Conservation (phyloP, 2,329 filamentous ascomycete species). For the Aspergillus latus region DNA sequence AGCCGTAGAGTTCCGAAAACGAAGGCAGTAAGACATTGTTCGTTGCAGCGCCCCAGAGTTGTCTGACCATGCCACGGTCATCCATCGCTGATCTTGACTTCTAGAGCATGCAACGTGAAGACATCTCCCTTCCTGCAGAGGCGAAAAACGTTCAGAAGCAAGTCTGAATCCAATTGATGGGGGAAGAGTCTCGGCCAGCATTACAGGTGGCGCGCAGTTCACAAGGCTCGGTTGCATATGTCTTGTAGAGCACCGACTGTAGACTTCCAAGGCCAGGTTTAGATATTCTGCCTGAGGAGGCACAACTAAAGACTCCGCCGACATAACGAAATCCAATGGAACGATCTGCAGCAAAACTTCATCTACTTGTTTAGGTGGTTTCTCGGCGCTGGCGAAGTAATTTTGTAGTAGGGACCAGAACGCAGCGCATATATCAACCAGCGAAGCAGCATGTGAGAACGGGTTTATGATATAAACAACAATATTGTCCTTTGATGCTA, state of each 20-base stretch:
- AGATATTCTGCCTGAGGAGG: conserved; percentile 51
- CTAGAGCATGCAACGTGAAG: conserved; percentile 60
- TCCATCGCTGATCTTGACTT: conserved; percentile 57
- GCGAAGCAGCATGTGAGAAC: conserved; percentile 48
- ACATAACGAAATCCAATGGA: conserved; percentile 55
- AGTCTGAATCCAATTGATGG: conserved; percentile 57
- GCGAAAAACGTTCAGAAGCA: conserved; percentile 52
- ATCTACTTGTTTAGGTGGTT: conserved; percentile 31
- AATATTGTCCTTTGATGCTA: conserved; percentile 42
- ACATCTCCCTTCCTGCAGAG: conserved; percentile 57
- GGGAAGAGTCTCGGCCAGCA: conserved; percentile 55
- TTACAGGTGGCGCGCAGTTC: conserved; percentile 53
- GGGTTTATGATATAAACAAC: conserved; percentile 62
- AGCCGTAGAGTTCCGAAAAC: conserved; percentile 36
- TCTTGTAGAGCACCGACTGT: conserved; percentile 56
- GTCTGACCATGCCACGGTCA: conserved; percentile 62
- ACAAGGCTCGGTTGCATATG: conserved; percentile 37
- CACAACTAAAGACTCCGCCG: conserved; percentile 52
- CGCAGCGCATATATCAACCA: conserved; percentile 55
- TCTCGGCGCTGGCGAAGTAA: conserved; percentile 46
- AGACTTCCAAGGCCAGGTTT: conserved; percentile 57
- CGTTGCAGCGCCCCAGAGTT: conserved; percentile 55
- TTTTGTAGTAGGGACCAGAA: conserved; percentile 59
- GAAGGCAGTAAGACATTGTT: conserved; percentile 55
- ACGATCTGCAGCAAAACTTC: conserved; percentile 61